A percentile compares a stretch with the other conserved stretches of the same genome.
These are phyloP conservation scores for Kitagawia praeruptora DNA, from an alignment of 129 eudicot genomes.

Conservation along the genomic window DNA sequence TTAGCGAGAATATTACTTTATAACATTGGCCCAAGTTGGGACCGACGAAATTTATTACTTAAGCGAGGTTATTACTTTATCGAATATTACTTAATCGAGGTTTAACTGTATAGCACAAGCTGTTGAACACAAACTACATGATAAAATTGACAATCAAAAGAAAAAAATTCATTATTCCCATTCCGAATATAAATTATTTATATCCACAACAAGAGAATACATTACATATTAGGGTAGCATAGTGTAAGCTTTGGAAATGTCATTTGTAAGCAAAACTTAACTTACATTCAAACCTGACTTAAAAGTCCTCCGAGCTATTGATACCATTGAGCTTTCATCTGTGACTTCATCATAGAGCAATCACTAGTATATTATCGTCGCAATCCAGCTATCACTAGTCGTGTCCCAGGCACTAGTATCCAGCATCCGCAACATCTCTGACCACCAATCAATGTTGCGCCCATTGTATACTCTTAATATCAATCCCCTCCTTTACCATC, in stretches of 20 bases:
- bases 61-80: too few species aligned
- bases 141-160: neutral
- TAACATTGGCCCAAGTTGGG: too few species aligned
- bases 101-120: too few species aligned
- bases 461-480: conserved; percentile 90
- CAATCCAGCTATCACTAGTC: neutral
- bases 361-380: neutral
- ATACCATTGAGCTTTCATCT: neutral
- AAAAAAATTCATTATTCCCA: neutral
- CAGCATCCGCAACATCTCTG: neutral
- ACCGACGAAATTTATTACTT: too few species aligned
- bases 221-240: neutral
- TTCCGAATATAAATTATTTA: neutral
- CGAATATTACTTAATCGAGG: too few species aligned
- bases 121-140: neutral
- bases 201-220: neutral
- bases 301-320: too few species aligned
- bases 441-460: conserved; percentile 49
- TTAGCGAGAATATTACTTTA: too few species aligned
- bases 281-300: conserved; percentile 14
- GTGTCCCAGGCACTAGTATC: neutral
- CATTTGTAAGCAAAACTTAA: conserved; percentile 12
- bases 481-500: conserved; percentile 91
- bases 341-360: neutral
- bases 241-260: neutral